Conservation (phyloP, 768 basidiomycete genomes). For the Lenzites betulinus region DNA sequence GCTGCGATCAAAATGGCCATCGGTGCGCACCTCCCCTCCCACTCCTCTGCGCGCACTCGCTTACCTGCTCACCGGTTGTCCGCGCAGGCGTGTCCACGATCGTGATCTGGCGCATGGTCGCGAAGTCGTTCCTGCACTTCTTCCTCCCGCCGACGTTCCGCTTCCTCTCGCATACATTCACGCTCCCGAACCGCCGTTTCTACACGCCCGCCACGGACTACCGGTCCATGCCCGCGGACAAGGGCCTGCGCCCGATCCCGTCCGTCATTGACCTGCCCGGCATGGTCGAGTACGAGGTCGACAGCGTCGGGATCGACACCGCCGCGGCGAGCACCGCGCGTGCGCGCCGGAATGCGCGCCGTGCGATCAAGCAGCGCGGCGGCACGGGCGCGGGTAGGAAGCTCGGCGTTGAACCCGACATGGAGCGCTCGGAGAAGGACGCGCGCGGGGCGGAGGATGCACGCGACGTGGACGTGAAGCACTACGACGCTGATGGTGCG, state of each 20-base stretch:
- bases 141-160: conserved; percentile 87
- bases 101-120: conserved; percentile 85
- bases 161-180: conserved; percentile 61
- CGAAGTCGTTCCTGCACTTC: conserved; percentile 73
- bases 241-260: conserved; percentile 71
- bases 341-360: neutral
- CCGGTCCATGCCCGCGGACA: conserved; percentile 61
- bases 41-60: neutral
- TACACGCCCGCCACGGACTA: conserved; percentile 94
- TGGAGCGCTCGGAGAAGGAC: conserved; percentile 5
- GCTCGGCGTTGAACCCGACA: conserved; percentile 6
- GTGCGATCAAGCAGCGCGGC: conserved; percentile 18
- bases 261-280: conserved; percentile 80
- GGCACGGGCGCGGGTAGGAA: neutral
- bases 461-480: conserved; percentile 51
- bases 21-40: conserved; percentile 37
- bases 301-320: conserved; percentile 20
- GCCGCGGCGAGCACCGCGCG: conserved; percentile 25
- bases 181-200: conserved; percentile 81
- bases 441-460: conserved; percentile 1
- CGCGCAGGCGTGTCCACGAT: conserved; percentile 69
- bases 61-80: neutral
- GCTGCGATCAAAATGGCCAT: conserved; percentile 43
- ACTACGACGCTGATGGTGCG: conserved; percentile 87
- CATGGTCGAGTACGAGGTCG: conserved; percentile 31